Evolutionary conservation across 2,329 filamentous ascomycete species (phyloP), one percentile per base, ranked within the genome.

Genomic region (Trichothecium roseum): DNA sequence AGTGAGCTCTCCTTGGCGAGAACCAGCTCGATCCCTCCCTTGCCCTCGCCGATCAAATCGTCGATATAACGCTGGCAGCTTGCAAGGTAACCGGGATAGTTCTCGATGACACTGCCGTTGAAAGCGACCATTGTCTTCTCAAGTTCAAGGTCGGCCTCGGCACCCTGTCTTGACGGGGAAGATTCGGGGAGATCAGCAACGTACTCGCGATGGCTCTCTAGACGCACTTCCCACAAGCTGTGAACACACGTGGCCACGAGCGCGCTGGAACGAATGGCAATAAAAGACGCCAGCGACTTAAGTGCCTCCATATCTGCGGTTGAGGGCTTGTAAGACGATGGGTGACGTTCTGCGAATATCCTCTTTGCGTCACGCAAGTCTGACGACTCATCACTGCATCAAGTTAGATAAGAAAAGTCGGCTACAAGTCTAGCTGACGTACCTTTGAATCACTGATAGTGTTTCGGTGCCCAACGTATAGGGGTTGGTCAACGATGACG

Each of bases 41-140:
- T 64, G 41, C 52, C 60, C 34, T 52, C 62, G 46, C 48, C 45
- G 47, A 76, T 67, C 8, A 88, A 60, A 28, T 65, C 60, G 47
- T 85, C 65, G 32, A 88, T 58, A 45, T 77, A 76, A 5, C 52
- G 52, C 53, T 88, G 82, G 48, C 78, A 79, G 29, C 61, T 66
- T 22, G 55, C 57, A 16, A 71, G 63, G 54, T 86, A 89, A 7
- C 64, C 62, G 0, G 84, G 82, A 50, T 88, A 89, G 46, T 80
- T 78, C 56, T 88, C 82, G 35, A 88, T 78, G 34, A 89, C 81
- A 18, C 78, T 82, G 30, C 84, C 84, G 50, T 85, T 87, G 57
- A 81, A 88, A 4, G 81, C 81, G n/a, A 89, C 74, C 3, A 72
- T 68, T 3, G 73, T 77, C 37, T 61, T 58, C 24, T 52, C 50